Conservation (phyloP, 2,329 filamentous ascomycete species). For the Clonostachys sp. region DNA sequence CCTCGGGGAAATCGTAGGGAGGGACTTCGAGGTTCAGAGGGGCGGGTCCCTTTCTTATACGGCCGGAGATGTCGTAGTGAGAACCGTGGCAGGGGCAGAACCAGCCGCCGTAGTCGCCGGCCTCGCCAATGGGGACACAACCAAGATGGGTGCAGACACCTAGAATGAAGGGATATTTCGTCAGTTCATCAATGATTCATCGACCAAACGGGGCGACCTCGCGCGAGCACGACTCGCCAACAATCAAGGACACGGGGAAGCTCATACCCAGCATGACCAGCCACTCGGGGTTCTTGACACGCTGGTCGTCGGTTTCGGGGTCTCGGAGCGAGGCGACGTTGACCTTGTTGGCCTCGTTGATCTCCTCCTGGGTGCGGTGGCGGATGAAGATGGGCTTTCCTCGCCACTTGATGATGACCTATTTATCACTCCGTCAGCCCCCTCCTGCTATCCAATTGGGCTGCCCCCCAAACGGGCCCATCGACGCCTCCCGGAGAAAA, state of each 20-base stretch:
- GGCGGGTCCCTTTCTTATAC: constrained; percentile 94
- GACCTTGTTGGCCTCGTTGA: constrained; percentile 88
- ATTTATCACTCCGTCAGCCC: constrained; percentile 3
- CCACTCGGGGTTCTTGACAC: constrained; percentile 98
- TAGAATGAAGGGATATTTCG: constrained; percentile 24
- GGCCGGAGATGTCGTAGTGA: constrained; percentile 99
- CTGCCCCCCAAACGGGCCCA: background rate
- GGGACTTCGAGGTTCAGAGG: constrained; percentile 97
- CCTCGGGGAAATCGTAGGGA: constrained; percentile 86
- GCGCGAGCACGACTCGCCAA: background rate
- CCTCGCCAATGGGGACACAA: constrained; percentile 98
- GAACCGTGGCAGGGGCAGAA: constrained; percentile 99
- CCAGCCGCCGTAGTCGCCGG: constrained; percentile 97
- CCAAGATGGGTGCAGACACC: constrained; percentile 98
- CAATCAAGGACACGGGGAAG: background rate
- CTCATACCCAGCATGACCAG: constrained; percentile 89
- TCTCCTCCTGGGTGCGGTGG: constrained; percentile 90
- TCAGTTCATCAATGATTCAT: background rate
- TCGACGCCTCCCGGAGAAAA: background rate
- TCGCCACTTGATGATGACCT: constrained; percentile 99
- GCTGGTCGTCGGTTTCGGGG: constrained; percentile 84
- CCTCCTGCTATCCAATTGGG: background rate
- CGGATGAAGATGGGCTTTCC: constrained; percentile 99
- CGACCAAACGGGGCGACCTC: background rate
- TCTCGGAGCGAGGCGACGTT: constrained; percentile 82